phyloP scores from a whole-genome alignment of 2,329 filamentous ascomycete species.

The Aspergillaceae sp. region DNA sequence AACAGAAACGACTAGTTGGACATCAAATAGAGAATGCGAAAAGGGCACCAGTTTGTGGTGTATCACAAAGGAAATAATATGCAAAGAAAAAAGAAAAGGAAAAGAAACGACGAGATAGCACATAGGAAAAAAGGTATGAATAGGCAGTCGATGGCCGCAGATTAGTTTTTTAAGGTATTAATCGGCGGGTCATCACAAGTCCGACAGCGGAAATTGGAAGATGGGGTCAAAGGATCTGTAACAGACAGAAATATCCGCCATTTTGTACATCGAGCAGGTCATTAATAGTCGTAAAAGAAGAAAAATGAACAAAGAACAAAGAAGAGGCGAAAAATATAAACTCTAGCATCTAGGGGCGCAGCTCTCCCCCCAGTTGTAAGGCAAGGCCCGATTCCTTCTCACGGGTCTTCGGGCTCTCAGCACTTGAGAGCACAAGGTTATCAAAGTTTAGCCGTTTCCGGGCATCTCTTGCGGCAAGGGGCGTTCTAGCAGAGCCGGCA shows the following conservation, averaged over 20 bases:
- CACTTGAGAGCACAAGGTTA: constrained; percentile 52
- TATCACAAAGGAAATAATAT: constrained; percentile 6
- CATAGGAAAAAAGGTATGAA: constrained; percentile 10
- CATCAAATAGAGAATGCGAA: neutral
- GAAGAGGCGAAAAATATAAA: neutral
- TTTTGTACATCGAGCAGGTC: constrained; percentile 16
- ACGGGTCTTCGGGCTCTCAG: constrained; percentile 34
- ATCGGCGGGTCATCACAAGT: neutral
- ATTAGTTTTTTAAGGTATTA: neutral
- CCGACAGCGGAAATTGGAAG: neutral
- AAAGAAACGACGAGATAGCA: neutral
- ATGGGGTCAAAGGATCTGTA: too few relatives aligned
- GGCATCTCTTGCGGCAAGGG: constrained; percentile 58
- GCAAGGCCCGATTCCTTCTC: constrained; percentile 47
- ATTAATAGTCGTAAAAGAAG: constrained; percentile 14
- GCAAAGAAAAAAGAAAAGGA: constrained; percentile 5
- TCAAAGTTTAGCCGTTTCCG: constrained; percentile 76
- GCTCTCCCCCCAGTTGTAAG: constrained; percentile 58
- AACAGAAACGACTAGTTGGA: neutral
- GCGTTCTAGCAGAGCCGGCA: constrained; percentile 54
- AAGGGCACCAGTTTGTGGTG: neutral
- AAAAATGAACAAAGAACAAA: constrained; percentile 14
- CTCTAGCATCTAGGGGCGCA: constrained; percentile 39
- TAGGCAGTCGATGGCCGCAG: constrained; percentile 3
- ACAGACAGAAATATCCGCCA: neutral